A percentile compares a stretch with the other conserved stretches of the same genome.
Conservation (phyloP, 129 eudicot genomes). For the Ambrosia artemisiifolia region DNA sequence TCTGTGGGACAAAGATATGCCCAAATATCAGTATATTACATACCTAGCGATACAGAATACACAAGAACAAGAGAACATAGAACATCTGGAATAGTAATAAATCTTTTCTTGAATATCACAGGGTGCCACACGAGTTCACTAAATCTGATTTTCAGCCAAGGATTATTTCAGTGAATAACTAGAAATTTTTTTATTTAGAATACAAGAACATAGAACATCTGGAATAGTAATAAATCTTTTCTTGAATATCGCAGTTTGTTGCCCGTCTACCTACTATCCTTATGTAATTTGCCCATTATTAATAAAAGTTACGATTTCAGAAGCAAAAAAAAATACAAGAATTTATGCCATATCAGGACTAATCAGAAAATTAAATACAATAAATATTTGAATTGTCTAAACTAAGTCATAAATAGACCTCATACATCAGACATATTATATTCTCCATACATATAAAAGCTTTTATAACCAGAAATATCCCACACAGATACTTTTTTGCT, state of each 20-base stretch:
- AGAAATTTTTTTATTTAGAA: not conserved
- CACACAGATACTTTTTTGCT: not conserved
- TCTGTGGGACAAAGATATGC: constrained; percentile 46
- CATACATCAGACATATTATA: not conserved
- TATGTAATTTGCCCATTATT: too few species aligned
- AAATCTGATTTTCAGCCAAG: not conserved
- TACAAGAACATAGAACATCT: constrained; percentile 4
- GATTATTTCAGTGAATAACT: not conserved
- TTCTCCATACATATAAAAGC: not conserved
- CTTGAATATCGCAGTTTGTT: not conserved
- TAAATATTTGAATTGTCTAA: not conserved
- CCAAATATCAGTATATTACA: constrained; percentile 21
- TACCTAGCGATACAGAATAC: not conserved
- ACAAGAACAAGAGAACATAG: not conserved
- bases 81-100: not conserved
- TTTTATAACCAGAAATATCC: not conserved
- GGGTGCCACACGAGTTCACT: not conserved
- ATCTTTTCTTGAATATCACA: constrained; percentile 1
- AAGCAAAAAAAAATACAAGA: too few species aligned
- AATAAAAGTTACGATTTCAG: too few species aligned
- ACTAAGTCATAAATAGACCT: not conserved
- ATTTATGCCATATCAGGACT: not conserved
- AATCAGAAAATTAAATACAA: not conserved
- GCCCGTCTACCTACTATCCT: too few species aligned
- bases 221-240: not conserved